Base-by-base conservation (phyloP, 2,329 filamentous ascomycete species). In the Fusarium sp. region DNA sequence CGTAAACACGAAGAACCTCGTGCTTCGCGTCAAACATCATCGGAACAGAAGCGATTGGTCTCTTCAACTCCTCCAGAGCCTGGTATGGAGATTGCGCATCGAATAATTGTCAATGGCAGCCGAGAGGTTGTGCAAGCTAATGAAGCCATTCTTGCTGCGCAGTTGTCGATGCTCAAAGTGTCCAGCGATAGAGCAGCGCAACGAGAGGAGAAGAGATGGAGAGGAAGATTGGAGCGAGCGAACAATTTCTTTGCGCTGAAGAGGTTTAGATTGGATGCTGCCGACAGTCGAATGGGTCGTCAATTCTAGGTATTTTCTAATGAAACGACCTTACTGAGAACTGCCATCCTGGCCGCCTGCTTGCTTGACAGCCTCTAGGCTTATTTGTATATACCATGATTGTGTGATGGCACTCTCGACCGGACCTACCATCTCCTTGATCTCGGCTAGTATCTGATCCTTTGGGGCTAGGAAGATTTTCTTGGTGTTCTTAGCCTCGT, bases 161-260 rank as follows among this genome's bases (percentile, higher is more conserved):
- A 49, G 4, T 12, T 62, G 0, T 60, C 60, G 1, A n/a, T 13
- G 5, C 42, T 62, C 10, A 62, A 62, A 12, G 10, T 60, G 0
- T 14, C 37, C 2, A 32, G 60, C 0, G 60, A 60, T 2, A 62
- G 60, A 32, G 30, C 54, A 1, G 53, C 38, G 0, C 54, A 62
- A 1, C 6, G 30, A 23, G 15, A 32, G 3, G 60, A 37, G 13
- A 49, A 60, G 30, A 0, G 44, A 0, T 49, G 30, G 26, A 23
- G 37, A 1, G 60, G 60, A 2, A 17, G 54, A 1, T 11, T 62
- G 2, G 60, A 60, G 5, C 18, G 44, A 10, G 44, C 54, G 2
- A 62, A 62, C 3, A 62, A 62, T 20, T 49, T 60, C 18, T 60
- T 62, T 37, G 54, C 44, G 13, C 6, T 60, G 1, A 60, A 62